phyloP scores from a whole-genome alignment of 108 stramenopile species.

The Seminavis robusta region DNA sequence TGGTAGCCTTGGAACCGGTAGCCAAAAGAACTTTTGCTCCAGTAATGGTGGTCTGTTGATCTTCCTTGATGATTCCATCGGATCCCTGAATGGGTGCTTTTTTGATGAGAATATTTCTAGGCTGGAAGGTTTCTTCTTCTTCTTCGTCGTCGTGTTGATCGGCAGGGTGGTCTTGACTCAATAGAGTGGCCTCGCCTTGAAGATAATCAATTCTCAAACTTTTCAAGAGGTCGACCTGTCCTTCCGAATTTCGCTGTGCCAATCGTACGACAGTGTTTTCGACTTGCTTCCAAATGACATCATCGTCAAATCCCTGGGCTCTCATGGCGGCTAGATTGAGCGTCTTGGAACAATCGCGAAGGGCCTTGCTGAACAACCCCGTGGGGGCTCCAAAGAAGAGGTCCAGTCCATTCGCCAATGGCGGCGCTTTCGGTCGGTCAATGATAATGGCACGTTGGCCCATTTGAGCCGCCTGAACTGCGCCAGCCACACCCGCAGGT shows the following conservation, averaged over 20 bases:
- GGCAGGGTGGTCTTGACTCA: too few species aligned
- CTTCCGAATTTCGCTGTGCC: conserved; percentile 67
- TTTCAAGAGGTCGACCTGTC: conserved; percentile 53
- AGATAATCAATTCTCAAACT: too few species aligned
- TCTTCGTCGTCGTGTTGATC: too few species aligned
- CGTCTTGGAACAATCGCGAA: conserved; percentile 71
- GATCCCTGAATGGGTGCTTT: conserved; percentile 61
- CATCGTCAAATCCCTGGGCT: conserved; percentile 74
- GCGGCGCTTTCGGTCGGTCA: conserved; percentile 66
- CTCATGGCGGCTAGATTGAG: conserved; percentile 62
- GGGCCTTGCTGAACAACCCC: conserved; percentile 67
- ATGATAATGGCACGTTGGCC: conserved; percentile 59
- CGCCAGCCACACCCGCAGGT: conserved; percentile 69
- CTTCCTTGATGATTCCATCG: conserved; percentile 32
- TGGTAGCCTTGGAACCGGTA: conserved; percentile 68
- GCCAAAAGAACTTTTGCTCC: conserved; percentile 59
- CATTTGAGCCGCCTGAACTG: conserved; percentile 57
- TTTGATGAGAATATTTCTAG: too few species aligned
- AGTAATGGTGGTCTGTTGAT: conserved; percentile 17
- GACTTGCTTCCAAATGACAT: conserved; percentile 78
- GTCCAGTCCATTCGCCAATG: conserved; percentile 63
- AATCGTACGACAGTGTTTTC: conserved; percentile 57
- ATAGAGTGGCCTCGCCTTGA: too few species aligned
- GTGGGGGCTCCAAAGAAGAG: conserved; percentile 74
- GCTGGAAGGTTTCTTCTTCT: too few species aligned